A percentile compares a stretch with the other conserved stretches of the same genome.
These are phyloP conservation scores for Ogataea polymorpha DNA, from an alignment of 805 yeast species.

Conservation along the genomic window DNA sequence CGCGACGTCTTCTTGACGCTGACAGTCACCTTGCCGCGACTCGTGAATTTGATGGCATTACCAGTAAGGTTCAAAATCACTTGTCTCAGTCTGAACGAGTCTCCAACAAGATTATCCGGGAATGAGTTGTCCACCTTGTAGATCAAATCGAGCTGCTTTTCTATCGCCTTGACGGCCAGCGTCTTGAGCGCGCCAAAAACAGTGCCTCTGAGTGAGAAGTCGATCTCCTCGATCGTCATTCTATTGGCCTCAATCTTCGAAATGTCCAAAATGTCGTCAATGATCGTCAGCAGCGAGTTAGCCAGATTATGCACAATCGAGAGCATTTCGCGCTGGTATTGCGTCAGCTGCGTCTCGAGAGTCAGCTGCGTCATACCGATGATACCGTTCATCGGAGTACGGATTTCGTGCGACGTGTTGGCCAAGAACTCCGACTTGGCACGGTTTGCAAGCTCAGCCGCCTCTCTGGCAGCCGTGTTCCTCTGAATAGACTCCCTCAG, in stretches of 20 bases:
- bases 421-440: slow-evolving; percentile 90
- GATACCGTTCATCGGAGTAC: slow-evolving; percentile 92
- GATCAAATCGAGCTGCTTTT: slow-evolving; percentile 73
- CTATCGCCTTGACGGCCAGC: slow-evolving; percentile 84
- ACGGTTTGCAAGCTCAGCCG: slow-evolving; percentile 86
- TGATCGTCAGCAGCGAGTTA: slow-evolving; percentile 78
- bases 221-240: slow-evolving; percentile 89
- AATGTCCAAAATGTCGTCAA: slow-evolving; percentile 87
- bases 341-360: slow-evolving; percentile 83
- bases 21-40: slow-evolving; percentile 75
- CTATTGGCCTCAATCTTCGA: slow-evolving; percentile 91
- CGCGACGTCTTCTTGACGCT: slow-evolving; percentile 57
- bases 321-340: slow-evolving; percentile 88
- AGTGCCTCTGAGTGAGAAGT: slow-evolving; percentile 80
- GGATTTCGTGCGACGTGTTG: slow-evolving; percentile 81
- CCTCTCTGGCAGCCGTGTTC: slow-evolving; percentile 91
- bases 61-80: slow-evolving; percentile 85
- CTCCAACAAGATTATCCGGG: slow-evolving; percentile 85
- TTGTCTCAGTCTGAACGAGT: slow-evolving; percentile 83
- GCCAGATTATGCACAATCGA: slow-evolving; percentile 87
- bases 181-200: slow-evolving; percentile 90
- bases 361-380: slow-evolving; percentile 91
- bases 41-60: slow-evolving; percentile 86
- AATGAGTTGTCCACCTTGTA: slow-evolving; percentile 83
- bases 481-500: slow-evolving; percentile 86